Conservation (phyloP, 768 basidiomycete species). For the Postia placenta region DNA sequence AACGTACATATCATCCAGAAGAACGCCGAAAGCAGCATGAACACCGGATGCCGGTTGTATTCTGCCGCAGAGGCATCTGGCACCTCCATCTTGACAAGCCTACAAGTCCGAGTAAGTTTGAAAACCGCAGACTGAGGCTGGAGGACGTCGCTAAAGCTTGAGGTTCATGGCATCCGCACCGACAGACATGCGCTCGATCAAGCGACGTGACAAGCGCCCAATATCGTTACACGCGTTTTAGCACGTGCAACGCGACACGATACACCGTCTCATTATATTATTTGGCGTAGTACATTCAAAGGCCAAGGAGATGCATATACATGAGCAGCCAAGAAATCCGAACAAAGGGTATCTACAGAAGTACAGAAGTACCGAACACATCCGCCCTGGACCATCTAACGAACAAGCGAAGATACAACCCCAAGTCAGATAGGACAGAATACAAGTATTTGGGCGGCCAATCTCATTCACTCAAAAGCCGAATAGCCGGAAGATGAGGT, state of each 20-base stretch:
- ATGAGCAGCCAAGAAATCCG: not conserved
- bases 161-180: too few species aligned
- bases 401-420: not conserved
- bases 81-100: constrained; percentile 6
- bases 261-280: too few species aligned
- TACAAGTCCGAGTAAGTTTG: too few species aligned
- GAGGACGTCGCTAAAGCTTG: too few species aligned
- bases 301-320: not conserved
- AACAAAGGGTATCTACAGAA: not conserved
- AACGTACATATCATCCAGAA: constrained; percentile 81
- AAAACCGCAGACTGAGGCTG: too few species aligned
- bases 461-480: constrained; percentile 27
- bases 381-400: not conserved
- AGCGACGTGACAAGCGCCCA: too few species aligned
- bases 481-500: constrained; percentile 70
- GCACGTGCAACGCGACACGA: too few species aligned
- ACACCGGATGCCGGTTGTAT: constrained; percentile 57
- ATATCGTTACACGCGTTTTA: too few species aligned
- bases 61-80: constrained; percentile 16
- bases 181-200: too few species aligned
- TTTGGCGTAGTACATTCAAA: too few species aligned
- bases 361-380: constrained; percentile 1
- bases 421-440: not conserved
- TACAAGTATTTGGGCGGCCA: not conserved
- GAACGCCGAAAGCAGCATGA: constrained; percentile 72